Conservation (phyloP, 2,329 filamentous ascomycete genomes). For the Apiospora pterosperma region DNA sequence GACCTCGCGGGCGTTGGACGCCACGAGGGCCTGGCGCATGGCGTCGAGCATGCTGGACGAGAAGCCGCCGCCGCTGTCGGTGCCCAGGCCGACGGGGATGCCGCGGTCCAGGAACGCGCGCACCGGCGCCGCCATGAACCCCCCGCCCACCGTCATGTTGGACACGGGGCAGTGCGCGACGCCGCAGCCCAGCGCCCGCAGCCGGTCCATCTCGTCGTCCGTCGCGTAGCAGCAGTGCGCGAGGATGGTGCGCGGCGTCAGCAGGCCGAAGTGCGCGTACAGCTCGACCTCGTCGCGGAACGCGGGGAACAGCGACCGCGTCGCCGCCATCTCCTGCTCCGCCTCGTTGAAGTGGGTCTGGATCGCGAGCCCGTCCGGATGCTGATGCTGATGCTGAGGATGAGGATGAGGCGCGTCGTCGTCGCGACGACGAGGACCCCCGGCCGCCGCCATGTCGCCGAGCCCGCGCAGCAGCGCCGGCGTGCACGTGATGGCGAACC, state of each 20-base stretch:
- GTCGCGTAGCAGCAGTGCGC: conserved; percentile 65
- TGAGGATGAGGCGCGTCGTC: background rate
- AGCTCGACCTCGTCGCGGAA: conserved; percentile 57
- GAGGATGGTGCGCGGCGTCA: conserved; percentile 55
- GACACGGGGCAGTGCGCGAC: conserved; percentile 63
- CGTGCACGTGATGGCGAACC: conserved; percentile 61
- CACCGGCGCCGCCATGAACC: conserved; percentile 60
- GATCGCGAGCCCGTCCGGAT: conserved; percentile 28
- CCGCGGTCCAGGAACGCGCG: conserved; percentile 52
- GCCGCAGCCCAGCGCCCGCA: conserved; percentile 49
- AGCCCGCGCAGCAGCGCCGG: conserved; percentile 51
- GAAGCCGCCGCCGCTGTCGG: conserved; percentile 62
- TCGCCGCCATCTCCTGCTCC: conserved; percentile 54
- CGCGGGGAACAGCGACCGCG: conserved; percentile 50
- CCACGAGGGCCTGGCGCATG: conserved; percentile 57
- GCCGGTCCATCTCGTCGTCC: conserved; percentile 48
- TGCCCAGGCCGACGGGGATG: conserved; percentile 65
- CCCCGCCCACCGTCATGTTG: conserved; percentile 61
- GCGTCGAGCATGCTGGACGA: conserved; percentile 56
- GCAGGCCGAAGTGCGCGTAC: conserved; percentile 52
- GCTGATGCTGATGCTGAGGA: too few species aligned
- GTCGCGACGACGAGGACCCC: too few species aligned
- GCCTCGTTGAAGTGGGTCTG: conserved; percentile 69
- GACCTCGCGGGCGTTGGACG: conserved; percentile 45
- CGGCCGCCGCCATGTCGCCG: conserved; percentile 45